Base-by-base conservation (phyloP, 2,329 filamentous ascomycete genomes). In the Talaromyces sp. region DNA sequence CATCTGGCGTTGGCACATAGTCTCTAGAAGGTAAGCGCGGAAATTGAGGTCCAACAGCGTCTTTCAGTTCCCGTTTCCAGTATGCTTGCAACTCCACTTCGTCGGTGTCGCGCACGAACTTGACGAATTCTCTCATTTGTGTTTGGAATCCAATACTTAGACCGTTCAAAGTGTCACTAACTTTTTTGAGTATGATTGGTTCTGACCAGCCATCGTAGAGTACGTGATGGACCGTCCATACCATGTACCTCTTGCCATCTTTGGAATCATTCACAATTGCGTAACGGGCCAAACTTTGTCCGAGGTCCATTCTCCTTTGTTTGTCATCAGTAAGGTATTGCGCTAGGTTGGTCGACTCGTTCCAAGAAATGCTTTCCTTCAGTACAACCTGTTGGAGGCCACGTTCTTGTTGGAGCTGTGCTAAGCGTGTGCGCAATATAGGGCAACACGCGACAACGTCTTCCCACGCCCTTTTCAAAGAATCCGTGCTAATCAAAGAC, bases 151-250 rank as follows among this genome's bases (percentile, higher is more conserved):
- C 13, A 72, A 85, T 81, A 1, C 76, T 61, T 6, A 71, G 68
- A 3, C 54, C 63, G 17, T 70, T 66, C 60, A 76, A 66, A 5
- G 71, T 70, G 33, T 74, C 68, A 35, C 68, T 72, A 25, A 79
- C 73, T 50, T 76, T 67, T 15, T 76, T 70, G 3, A 79, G 72
- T 33, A 79, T 72, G 1, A 78, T 66, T 3, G 77, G 75, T 67
- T 77, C 73, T 19, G 76, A 80, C 79, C 79, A 80, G n/a, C 82
- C 83, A 67, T 85, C 83, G 67, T 84, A 84, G 6, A 84, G 73
- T 13, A 81, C 82, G 66, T 84, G 83, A 67, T 85, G 83, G 61
- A 83, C 76, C 0, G 82, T 83, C 74, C 81, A 82, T 27, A 84
- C 75, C 67, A 85, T 79, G 64, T 81, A 77, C 15, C 70, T 68